These are phyloP conservation scores for Ophiostoma ulmi DNA, from an alignment of 2,329 filamentous ascomycete genomes.

Conservation along the genomic window DNA sequence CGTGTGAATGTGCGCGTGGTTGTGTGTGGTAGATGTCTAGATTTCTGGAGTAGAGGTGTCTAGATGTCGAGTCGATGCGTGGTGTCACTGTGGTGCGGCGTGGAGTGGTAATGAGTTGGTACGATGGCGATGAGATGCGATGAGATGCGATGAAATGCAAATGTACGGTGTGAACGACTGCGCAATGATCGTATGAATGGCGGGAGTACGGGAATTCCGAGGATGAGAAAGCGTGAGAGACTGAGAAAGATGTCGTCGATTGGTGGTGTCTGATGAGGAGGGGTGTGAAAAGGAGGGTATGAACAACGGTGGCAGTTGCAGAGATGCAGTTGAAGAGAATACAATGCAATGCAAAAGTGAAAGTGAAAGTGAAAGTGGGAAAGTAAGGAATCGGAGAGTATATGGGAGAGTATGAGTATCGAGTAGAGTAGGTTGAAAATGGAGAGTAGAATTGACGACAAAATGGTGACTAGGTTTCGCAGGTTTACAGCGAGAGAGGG, in stretches of 20 bases:
- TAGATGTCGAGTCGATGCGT: background rate
- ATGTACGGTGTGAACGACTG: too few species aligned
- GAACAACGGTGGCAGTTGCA: background rate
- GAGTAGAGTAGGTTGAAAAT: background rate
- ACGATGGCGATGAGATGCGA: too few species aligned
- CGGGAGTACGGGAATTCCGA: too few species aligned
- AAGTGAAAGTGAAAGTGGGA: background rate
- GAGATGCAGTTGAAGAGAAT: background rate
- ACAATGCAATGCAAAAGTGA: background rate
- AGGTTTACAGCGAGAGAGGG: background rate
- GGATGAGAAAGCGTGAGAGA: too few species aligned
- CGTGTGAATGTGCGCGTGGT: background rate
- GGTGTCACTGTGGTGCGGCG: too few species aligned
- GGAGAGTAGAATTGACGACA: background rate
- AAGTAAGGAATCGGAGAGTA: background rate
- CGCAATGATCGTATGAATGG: too few species aligned
- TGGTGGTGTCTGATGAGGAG: background rate
- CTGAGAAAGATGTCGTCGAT: too few species aligned
- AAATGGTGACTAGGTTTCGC: background rate
- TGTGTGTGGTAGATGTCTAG: background rate
- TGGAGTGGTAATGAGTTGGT: too few species aligned
- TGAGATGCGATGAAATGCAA: too few species aligned
- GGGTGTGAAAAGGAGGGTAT: background rate
- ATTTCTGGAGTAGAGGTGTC: background rate
- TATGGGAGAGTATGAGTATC: background rate